phyloP scores from a whole-genome alignment of 2,329 filamentous ascomycete species.

The Nothophoma quercina region DNA sequence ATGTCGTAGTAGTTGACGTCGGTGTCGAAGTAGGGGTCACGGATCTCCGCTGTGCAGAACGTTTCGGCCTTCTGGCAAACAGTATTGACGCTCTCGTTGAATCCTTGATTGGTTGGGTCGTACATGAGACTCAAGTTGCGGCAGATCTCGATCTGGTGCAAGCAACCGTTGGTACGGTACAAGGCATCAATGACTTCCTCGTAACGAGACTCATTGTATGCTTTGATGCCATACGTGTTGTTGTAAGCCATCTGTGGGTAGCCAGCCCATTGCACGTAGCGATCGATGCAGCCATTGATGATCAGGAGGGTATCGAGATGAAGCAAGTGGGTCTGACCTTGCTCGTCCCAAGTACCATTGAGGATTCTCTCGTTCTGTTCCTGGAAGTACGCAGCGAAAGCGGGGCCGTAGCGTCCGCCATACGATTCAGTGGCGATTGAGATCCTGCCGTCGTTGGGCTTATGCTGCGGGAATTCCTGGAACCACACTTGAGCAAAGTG shows the following conservation, averaged over 20 bases:
- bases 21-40: conserved; percentile 54
- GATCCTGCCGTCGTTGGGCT: conserved; percentile 27
- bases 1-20: conserved; percentile 66
- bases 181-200: conserved; percentile 56
- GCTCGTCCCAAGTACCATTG: conserved; percentile 24
- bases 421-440: conserved; percentile 52
- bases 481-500: conserved; percentile 29
- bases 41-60: conserved; percentile 56
- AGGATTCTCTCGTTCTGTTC: conserved; percentile 61
- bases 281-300: conserved; percentile 65
- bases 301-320: conserved; percentile 62
- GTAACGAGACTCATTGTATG: conserved; percentile 59
- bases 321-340: conserved; percentile 47
- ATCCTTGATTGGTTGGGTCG: conserved; percentile 58
- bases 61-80: conserved; percentile 55
- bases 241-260: conserved; percentile 63
- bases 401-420: conserved; percentile 63
- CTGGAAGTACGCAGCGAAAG: conserved; percentile 61
- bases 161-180: conserved; percentile 59
- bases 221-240: conserved; percentile 65
- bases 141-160: conserved; percentile 62
- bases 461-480: conserved; percentile 29
- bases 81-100: conserved; percentile 47
- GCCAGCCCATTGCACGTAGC: conserved; percentile 56
- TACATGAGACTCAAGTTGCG: conserved; percentile 55